A percentile compares a stretch with the other conserved stretches of the same genome.
Evolutionary conservation across 129 eudicot species (phyloP).

Genomic region (Smallanthus sonchifolius): DNA sequence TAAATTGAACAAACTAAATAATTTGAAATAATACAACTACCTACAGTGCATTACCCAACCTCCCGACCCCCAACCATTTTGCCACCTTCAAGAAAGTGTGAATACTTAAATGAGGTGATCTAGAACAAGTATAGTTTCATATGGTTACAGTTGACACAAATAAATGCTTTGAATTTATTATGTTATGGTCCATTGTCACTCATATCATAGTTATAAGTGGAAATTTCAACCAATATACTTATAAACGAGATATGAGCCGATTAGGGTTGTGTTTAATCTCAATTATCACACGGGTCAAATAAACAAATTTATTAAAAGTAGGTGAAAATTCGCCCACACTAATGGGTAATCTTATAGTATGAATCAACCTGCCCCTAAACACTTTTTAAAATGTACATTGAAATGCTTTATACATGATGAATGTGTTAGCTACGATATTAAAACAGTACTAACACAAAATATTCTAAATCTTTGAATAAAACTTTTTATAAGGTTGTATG

Average conservation of each 20-base stretch:
- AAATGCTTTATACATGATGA: background rate
- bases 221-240: background rate
- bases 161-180: background rate
- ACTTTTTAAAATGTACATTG: background rate
- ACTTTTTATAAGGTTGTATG: background rate
- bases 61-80: background rate
- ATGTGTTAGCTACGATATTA: background rate
- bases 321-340: background rate
- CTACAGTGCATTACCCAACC: background rate
- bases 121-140: background rate
- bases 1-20: background rate
- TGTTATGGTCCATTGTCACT: background rate
- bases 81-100: background rate
- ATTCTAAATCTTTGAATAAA: background rate
- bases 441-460: background rate
- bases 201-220: background rate
- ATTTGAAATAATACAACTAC: too few relatives aligned
- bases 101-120: background rate
- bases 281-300: background rate
- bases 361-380: background rate
- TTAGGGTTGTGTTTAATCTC: background rate
- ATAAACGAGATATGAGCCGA: background rate
- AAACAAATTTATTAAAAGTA: background rate
- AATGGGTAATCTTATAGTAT: background rate
- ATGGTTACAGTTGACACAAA: background rate